These are phyloP conservation scores for Tulasnella sp. DNA, from an alignment of 768 basidiomycete genomes.

Conservation along the genomic window DNA sequence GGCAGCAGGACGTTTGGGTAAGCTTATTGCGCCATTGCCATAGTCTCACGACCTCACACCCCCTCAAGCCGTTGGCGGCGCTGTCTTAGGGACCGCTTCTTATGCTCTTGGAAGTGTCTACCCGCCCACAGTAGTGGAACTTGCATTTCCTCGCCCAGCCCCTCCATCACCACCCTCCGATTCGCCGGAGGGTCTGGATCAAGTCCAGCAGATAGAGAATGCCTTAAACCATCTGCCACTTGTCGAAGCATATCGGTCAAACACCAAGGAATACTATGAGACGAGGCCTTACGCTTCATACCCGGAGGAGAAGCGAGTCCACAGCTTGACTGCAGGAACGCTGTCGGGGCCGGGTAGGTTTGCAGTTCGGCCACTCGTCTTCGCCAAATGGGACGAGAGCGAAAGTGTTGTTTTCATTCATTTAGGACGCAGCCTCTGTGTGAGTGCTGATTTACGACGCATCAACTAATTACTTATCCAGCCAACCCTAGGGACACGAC, in stretches of 20 bases:
- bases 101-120: constrained; percentile 62
- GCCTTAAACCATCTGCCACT: constrained; percentile 61
- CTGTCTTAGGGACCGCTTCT: constrained; percentile 31
- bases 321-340: constrained; percentile 79
- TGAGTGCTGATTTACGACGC: constrained; percentile 22
- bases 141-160: constrained; percentile 72
- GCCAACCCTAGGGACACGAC: constrained; percentile 54
- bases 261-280: constrained; percentile 49
- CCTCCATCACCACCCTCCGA: constrained; percentile 63
- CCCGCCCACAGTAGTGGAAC: constrained; percentile 59
- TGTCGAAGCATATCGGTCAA: constrained; percentile 50
- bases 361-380: constrained; percentile 71
- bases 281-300: constrained; percentile 65
- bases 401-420: constrained; percentile 72
- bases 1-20: neutral
- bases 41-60: neutral
- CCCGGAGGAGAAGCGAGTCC: constrained; percentile 69
- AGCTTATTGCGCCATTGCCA: neutral
- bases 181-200: constrained; percentile 54
- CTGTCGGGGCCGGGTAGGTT: constrained; percentile 85
- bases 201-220: constrained; percentile 59
- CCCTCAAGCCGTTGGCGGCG: constrained; percentile 16
- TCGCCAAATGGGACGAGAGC: constrained; percentile 68
- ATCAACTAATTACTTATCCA: neutral
- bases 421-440: constrained; percentile 81